Base-by-base conservation (phyloP, 2,329 filamentous ascomycete genomes). In the Periconia digitata region DNA sequence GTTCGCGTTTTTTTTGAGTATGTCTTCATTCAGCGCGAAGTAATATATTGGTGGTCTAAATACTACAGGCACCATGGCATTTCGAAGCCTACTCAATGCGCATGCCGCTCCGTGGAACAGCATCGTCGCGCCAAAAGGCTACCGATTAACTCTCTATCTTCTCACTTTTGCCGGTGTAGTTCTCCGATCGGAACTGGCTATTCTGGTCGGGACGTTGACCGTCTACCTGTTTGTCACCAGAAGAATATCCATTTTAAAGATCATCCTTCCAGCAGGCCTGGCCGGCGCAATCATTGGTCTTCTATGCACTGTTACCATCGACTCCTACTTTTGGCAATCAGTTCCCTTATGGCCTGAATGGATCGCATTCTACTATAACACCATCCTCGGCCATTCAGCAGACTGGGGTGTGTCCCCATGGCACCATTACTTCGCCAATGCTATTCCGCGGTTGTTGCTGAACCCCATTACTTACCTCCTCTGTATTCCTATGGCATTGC, bases 261-360 rank as follows among this genome's bases (percentile, higher is more conserved):
- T 76, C 24, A 79, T 95, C 50, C 72, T 94, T 36, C 76, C 81
- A 15, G 81, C 88, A 16, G 89, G 90, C 16, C 42, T 86, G 15
- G 70, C 78, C 6, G 86, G 90, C 20, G 81, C 85, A 15, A 32
- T 79, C n/a, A 73, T 86, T 38, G 86, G 89, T 1, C 79, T 97
- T 1, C 55, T 76, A 12, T 73, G 86, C 29, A 91, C 91, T 0
- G 77, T 96, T 13, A 80, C 84, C 2, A 71, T 96, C 27, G 94
- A 99, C 77, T 92, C 89, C 1, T 92, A 91, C 74, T 95, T 97
- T 75, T 99, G 92, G 94, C 90, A 92, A 64, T 71, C 74, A 7
- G 83, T 81, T 1, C 75, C 76, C 1, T 73, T 95, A 23, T 99
- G 94, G 94, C 92, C 94, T 1, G 94, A 99, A 71, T 83, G 95